Conservation (phyloP, 1,139 yeast genomes). For the Arxiozyma bovina region DNA sequence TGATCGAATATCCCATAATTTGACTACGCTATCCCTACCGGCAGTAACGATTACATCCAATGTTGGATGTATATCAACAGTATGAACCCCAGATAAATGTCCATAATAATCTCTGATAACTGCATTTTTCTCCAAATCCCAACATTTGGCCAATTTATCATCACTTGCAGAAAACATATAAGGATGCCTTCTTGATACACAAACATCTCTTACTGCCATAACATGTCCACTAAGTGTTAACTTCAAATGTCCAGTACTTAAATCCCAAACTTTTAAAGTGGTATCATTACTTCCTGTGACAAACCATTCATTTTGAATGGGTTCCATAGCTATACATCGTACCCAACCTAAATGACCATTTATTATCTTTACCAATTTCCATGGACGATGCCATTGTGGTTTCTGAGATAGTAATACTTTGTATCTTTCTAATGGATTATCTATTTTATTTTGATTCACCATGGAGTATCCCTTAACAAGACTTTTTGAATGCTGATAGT, state of each 20-base stretch:
- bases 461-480: not conserved
- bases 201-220: constrained; percentile 77
- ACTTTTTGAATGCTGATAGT: not conserved
- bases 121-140: constrained; percentile 87
- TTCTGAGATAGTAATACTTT: constrained; percentile 16
- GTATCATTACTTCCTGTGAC: constrained; percentile 86
- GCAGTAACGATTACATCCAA: constrained; percentile 81
- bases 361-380: constrained; percentile 67
- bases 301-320: constrained; percentile 74
- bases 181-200: constrained; percentile 67
- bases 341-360: constrained; percentile 96
- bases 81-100: constrained; percentile 81
- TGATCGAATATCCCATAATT: constrained; percentile 92
- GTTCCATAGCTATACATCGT: constrained; percentile 68
- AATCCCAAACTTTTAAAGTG: constrained; percentile 86
- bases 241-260: constrained; percentile 61
- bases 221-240: constrained; percentile 83
- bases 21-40: constrained; percentile 77
- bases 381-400: constrained; percentile 50
- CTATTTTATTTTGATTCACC: not conserved
- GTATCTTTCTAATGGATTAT: not conserved
- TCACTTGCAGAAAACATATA: constrained; percentile 89
- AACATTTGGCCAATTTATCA: constrained; percentile 89
- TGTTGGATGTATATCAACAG: constrained; percentile 79
- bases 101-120: constrained; percentile 88